A percentile compares a stretch with the other conserved stretches of the same genome.
These are phyloP conservation scores for Fusarium sp. DNA, from an alignment of 2,329 filamentous ascomycete species.

Conservation along the genomic window DNA sequence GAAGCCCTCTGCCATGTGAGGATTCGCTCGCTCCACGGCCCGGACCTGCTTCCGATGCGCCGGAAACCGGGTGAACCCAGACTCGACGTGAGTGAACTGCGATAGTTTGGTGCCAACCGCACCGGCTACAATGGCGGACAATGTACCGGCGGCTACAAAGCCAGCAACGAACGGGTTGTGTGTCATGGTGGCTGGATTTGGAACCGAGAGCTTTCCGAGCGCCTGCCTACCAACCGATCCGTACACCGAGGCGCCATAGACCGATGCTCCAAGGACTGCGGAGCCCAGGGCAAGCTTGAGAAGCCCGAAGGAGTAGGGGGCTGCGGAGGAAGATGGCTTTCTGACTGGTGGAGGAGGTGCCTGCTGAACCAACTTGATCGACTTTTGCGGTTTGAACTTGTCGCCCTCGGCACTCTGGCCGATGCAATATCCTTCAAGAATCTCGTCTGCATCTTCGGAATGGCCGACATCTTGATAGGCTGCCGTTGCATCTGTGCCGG, in stretches of 20 bases:
- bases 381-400: conserved; percentile 7
- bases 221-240: not conserved
- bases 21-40: conserved; percentile 15
- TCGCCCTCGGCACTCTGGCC: conserved; percentile 48
- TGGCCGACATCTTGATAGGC: conserved; percentile 88
- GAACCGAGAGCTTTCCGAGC: not conserved
- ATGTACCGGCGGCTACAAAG: not conserved
- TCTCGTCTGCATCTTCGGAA: conserved; percentile 69
- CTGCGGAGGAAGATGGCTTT: not conserved
- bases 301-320: not conserved
- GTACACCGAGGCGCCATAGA: not conserved
- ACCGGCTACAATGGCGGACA: not conserved
- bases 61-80: not conserved
- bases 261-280: not conserved
- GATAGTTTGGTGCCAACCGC: not conserved
- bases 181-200: not conserved
- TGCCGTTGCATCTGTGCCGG: conserved; percentile 81
- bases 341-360: not conserved
- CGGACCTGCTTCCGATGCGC: not conserved
- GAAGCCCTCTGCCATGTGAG: conserved; percentile 54
- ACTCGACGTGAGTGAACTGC: not conserved
- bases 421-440: conserved; percentile 53
- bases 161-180: not conserved
- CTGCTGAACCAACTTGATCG: conserved; percentile 24
- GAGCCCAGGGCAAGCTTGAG: not conserved